phyloP scores from a whole-genome alignment of 2,329 filamentous ascomycete genomes.

The Sporothrix brasiliensis region DNA sequence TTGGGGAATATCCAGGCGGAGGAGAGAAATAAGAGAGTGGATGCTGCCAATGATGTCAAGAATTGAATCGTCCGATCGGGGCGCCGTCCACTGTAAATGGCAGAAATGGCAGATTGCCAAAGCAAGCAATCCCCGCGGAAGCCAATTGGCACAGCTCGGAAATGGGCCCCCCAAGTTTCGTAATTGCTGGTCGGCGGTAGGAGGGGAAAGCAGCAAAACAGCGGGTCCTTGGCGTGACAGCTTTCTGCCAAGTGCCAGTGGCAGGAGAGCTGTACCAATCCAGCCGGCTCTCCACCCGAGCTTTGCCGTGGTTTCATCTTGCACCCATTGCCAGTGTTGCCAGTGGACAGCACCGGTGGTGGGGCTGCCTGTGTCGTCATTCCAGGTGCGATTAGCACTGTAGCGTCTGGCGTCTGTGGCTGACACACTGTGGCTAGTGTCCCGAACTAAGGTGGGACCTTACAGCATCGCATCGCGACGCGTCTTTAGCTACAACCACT shows the following conservation, averaged over 20 bases:
- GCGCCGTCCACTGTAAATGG: neutral
- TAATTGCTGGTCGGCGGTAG: conserved; percentile 28
- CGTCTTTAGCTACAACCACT: conserved; percentile 12
- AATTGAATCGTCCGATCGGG: neutral
- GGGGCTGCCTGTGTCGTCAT: conserved; percentile 30
- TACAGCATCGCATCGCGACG: conserved; percentile 28
- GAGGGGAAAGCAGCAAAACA: neutral
- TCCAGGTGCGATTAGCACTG: neutral
- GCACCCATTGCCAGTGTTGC: neutral
- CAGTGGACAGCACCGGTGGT: neutral
- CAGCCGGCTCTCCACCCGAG: conserved; percentile 32
- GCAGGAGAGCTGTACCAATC: conserved; percentile 23
- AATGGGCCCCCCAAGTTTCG: conserved; percentile 4
- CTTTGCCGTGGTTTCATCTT: conserved; percentile 28
- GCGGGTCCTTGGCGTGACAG: neutral
- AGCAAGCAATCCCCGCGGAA: neutral
- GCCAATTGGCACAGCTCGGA: conserved; percentile 30
- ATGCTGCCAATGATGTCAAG: conserved; percentile 24
- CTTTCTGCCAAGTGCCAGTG: neutral
- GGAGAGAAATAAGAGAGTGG: neutral
- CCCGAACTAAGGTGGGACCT: neutral
- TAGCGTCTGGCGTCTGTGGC: neutral
- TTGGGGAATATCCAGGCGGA: neutral
- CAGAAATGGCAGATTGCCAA: neutral
- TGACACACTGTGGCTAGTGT: conserved; percentile 15